These are phyloP conservation scores for Celoporthe dispersa DNA, from an alignment of 2,329 filamentous ascomycete genomes.

Conservation along the genomic window DNA sequence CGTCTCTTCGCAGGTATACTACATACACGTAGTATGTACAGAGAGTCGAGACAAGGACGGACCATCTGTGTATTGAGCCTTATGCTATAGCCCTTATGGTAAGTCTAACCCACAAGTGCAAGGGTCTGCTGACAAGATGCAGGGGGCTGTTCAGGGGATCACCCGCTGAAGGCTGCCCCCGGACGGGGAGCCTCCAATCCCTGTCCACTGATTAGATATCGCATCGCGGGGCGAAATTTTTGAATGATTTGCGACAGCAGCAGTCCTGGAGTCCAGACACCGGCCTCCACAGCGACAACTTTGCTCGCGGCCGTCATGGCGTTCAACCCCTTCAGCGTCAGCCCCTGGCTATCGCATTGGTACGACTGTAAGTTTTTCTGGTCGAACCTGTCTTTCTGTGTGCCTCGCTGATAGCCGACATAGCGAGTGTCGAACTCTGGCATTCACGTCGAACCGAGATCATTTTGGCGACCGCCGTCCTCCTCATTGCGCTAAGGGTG, in stretches of 20 bases:
- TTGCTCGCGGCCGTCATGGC: conserved; percentile 18
- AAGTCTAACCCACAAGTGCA: not conserved
- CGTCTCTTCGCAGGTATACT: not conserved
- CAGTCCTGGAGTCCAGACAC: not conserved
- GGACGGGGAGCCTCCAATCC: conserved; percentile 11
- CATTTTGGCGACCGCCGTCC: conserved; percentile 44
- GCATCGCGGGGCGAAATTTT: conserved; percentile 22
- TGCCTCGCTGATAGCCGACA: not conserved
- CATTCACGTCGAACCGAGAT: conserved; percentile 51
- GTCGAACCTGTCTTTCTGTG: no score
- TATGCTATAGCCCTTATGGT: not conserved
- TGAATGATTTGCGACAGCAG: conserved; percentile 17
- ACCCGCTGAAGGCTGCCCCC: conserved; percentile 1
- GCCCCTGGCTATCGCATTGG: conserved; percentile 24
- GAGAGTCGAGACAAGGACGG: not conserved
- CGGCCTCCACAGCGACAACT: not conserved
- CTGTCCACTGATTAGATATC: conserved; percentile 17
- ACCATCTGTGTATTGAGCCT: not conserved
- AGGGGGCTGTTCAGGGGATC: not conserved
- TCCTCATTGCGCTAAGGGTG: conserved; percentile 45
- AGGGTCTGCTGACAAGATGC: not conserved
- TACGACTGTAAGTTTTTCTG: conserved; percentile 19
- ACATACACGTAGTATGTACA: not conserved
- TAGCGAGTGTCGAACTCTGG: conserved; percentile 47
- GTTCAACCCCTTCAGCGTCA: conserved; percentile 14